These are phyloP conservation scores for Cryphonectria carpinicola DNA, from an alignment of 2,329 filamentous ascomycete species.

Conservation along the genomic window DNA sequence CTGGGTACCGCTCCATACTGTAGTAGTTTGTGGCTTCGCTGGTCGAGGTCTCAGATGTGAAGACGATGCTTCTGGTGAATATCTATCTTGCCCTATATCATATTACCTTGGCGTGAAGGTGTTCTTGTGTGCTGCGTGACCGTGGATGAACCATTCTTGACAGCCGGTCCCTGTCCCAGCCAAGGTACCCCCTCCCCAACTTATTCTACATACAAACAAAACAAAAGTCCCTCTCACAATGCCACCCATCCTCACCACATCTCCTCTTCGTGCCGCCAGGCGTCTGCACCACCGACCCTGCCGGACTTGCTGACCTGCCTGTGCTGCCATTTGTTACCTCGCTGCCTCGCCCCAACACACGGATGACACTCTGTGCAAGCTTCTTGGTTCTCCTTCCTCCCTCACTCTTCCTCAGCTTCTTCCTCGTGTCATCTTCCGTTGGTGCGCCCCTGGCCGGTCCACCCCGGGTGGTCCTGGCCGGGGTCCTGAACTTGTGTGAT, in stretches of 20 bases:
- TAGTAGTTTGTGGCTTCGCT: not conserved
- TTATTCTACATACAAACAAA: slow-evolving; percentile 54
- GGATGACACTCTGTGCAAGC: slow-evolving; percentile 20
- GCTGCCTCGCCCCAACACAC: slow-evolving; percentile 14
- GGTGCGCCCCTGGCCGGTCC: not conserved
- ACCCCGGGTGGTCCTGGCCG: not conserved
- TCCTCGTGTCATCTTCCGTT: not conserved
- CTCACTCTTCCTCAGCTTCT: not conserved
- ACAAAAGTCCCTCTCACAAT: slow-evolving; percentile 62
- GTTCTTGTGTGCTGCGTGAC: not conserved
- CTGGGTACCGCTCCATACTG: not conserved
- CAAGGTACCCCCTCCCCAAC: not conserved
- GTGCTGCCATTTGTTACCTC: not conserved
- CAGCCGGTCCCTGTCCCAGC: not conserved
- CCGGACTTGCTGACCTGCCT: slow-evolving; percentile 30
- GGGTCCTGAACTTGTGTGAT: slow-evolving; percentile 6
- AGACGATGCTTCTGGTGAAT: not conserved
- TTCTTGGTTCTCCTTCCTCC: not conserved
- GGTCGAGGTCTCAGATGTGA: not conserved
- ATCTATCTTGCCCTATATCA: not conserved
- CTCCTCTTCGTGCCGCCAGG: slow-evolving; percentile 54
- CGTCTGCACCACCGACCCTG: slow-evolving; percentile 43
- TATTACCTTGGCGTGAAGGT: not conserved
- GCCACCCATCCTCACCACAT: slow-evolving; percentile 60
- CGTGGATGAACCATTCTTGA: not conserved